These are phyloP conservation scores for Hypomyces perniciosus DNA, from an alignment of 2,329 filamentous ascomycete species.

Conservation along the genomic window DNA sequence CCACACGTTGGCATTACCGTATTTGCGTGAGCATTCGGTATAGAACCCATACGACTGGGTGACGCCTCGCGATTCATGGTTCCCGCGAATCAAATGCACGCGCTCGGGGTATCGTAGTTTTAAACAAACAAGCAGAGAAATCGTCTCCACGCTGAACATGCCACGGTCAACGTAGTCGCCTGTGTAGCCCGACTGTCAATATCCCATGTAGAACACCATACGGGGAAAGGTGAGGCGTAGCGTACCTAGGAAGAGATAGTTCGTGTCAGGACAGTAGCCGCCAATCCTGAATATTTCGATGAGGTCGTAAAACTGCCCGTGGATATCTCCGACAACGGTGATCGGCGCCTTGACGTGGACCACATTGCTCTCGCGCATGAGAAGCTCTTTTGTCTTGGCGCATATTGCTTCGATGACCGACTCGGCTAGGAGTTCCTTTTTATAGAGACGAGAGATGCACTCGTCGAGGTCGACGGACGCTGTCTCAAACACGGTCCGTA, in stretches of 20 bases:
- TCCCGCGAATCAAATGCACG: constrained; percentile 92
- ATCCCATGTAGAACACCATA: not conserved
- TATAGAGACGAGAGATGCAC: constrained; percentile 94
- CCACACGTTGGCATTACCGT: constrained; percentile 98
- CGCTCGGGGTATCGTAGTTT: constrained; percentile 95
- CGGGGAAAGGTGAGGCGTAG: not conserved
- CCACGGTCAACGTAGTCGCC: constrained; percentile 98
- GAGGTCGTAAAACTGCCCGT: constrained; percentile 97
- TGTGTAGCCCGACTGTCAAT: constrained; percentile 27
- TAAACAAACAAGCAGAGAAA: constrained; percentile 92
- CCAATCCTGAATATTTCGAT: constrained; percentile 99
- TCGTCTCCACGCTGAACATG: constrained; percentile 98
- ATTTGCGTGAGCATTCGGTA: constrained; percentile 95
- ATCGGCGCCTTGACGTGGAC: constrained; percentile 94
- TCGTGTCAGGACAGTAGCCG: constrained; percentile 94
- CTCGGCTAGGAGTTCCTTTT: constrained; percentile 93
- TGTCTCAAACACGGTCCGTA: constrained; percentile 29
- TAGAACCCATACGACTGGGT: constrained; percentile 99
- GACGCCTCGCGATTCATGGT: constrained; percentile 95
- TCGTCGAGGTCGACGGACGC: constrained; percentile 97
- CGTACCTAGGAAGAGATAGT: constrained; percentile 91
- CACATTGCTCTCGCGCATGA: constrained; percentile 99
- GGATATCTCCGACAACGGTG: constrained; percentile 96
- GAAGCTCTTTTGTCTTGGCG: constrained; percentile 95
- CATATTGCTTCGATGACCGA: constrained; percentile 99